Evolutionary conservation across 345 rosid genomes (phyloP).

Genomic region (Anastatica hierochuntica): DNA sequence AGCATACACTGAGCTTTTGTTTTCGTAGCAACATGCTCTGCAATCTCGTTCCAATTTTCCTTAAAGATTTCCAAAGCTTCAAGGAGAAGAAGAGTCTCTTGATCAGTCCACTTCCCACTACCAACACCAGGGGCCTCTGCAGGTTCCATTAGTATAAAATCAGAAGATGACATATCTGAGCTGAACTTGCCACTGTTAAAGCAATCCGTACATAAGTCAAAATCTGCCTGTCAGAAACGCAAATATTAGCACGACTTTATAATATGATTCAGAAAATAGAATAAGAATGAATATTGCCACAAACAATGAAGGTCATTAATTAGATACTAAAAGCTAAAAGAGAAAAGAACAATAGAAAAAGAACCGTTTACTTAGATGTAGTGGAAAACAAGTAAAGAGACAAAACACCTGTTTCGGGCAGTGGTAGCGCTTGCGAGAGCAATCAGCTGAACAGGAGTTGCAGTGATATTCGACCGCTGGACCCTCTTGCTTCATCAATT

Average conservation of each 20-base stretch:
- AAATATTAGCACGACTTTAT: constrained; percentile 16
- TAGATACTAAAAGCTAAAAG: too few relatives aligned
- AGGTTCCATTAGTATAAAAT: constrained; percentile 98
- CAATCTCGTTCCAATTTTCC: constrained; percentile 98
- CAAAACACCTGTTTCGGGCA: constrained; percentile 88
- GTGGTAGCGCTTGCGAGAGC: constrained; percentile 98
- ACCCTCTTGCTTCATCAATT: constrained; percentile 64
- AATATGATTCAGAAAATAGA: background rate
- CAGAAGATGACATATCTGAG: constrained; percentile 82
- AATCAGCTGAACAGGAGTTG: constrained; percentile 96
- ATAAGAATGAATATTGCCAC: background rate
- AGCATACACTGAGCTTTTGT: constrained; percentile 95
- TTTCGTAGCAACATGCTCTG: constrained; percentile 98
- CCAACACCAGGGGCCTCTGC: constrained; percentile 65
- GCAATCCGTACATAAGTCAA: constrained; percentile 95
- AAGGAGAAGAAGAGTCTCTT: constrained; percentile 96
- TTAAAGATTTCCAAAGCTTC: constrained; percentile 93
- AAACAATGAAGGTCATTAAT: constrained; percentile 2
- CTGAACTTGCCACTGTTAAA: constrained; percentile 78
- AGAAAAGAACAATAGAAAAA: too few relatives aligned
- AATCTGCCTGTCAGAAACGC: constrained; percentile 83
- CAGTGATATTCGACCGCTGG: constrained; percentile 95
- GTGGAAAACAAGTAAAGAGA: too few relatives aligned
- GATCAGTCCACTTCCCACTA: constrained; percentile 98
- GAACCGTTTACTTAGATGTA: too few relatives aligned